Base-by-base conservation (phyloP, 2,329 filamentous ascomycete genomes). In the Aspergillus pseudonomiae region DNA sequence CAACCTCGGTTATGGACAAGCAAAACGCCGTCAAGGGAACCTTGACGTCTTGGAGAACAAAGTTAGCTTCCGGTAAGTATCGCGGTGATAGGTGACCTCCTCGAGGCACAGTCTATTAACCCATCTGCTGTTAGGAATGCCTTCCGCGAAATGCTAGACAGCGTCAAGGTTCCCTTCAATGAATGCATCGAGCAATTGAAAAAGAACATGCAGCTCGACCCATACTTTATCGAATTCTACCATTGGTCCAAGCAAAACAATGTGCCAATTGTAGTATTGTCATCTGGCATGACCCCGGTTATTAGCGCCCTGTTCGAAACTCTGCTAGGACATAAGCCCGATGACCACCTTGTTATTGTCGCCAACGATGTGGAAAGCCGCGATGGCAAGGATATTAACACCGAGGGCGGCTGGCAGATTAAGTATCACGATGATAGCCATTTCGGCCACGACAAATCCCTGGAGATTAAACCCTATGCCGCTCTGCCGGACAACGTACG, bases 381-480 rank as follows among this genome's bases (percentile, higher is more conserved):
- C 80, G 89, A 80, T 55, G 92, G 87, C 48, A 90, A 92, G 85
- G 84, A 80, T 71, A 90, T 96, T 75, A 90, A 95, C 70, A 87
- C 93, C 57, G 87, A 91, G 74, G 88, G 87, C 21, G 94, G 93
- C 34, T 99, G 95, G 95, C 83, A 90, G 73, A 94, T 99, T 71
- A 83, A 87, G 63, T 99, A 90, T 80, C 93, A 93, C 74, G 94
- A 99, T 76, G 92, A 94, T 65, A 92, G 91, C 74, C 85, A 89
- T 63, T 96, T 96, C 73, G 95, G 95, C n/a, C 95, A 99, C 76
- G 94, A 99, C 84, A 99, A 99, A 86, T 94, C 90, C 30, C 83
- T 94, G 60, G 92, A 95, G 76, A 93, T 99, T 73, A 88, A 92
- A 68, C 93, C 93, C 58, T 98, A 98, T 80, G 79, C 78, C 30